Evolutionary conservation across 2,329 filamentous ascomycete species (phyloP).

Genomic region (Aspergillus cejpii): DNA sequence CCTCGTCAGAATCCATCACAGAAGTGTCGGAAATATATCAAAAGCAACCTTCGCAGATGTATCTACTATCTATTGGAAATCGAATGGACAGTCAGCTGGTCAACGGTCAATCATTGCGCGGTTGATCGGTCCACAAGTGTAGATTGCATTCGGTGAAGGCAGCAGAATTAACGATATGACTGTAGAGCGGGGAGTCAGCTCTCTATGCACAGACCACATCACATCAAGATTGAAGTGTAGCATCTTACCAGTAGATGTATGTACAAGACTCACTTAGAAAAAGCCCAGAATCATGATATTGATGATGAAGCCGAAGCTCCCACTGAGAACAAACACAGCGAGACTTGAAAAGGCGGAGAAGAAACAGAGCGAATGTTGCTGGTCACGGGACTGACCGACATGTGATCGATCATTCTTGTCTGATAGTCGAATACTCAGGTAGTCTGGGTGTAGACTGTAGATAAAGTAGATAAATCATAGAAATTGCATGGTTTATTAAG

Average conservation of each 20-base stretch:
- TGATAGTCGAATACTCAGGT: not conserved
- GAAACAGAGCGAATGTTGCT: conserved; percentile 1
- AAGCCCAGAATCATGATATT: not conserved
- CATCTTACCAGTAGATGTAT: not conserved
- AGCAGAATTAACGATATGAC: conserved; percentile 25
- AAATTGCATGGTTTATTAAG: not conserved
- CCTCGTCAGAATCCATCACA: conserved; percentile 35
- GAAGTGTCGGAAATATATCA: conserved; percentile 1
- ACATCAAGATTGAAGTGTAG: not conserved
- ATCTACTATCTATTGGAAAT: not conserved
- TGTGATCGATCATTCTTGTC: conserved; percentile 5
- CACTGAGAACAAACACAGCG: not conserved
- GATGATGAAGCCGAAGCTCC: conserved; percentile 2
- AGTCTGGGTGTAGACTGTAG: not conserved
- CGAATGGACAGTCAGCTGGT: conserved; percentile 4
- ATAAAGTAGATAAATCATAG: not conserved
- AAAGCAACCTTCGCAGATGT: not conserved
- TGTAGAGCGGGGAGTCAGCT: conserved; percentile 1
- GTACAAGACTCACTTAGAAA: not conserved
- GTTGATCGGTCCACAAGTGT: conserved; percentile 1
- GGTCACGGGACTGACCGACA: conserved; percentile 14
- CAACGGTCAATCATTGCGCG: conserved; percentile 15
- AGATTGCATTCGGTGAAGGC: conserved; percentile 19
- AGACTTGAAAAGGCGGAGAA: conserved; percentile 3
- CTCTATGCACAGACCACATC: conserved; percentile 1